Percentiles rank a stretch among this genome's conserved stretches.
Evolutionary conservation across 2,329 filamentous ascomycete species (phyloP).

Genomic region (Teratosphaeria viscida): DNA sequence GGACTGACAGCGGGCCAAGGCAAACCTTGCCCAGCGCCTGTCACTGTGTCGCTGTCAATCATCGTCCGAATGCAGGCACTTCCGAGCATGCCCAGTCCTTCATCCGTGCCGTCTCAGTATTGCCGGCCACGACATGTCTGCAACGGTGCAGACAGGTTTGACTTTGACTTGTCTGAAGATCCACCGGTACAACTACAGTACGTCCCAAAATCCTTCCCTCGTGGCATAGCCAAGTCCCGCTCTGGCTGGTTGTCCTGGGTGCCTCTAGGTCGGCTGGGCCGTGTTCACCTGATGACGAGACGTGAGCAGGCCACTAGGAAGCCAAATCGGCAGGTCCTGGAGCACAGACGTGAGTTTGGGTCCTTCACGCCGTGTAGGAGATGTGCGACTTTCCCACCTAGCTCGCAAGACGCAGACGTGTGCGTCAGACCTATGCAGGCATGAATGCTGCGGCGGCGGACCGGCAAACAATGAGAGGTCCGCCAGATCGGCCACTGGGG

Average conservation of each 20-base stretch:
- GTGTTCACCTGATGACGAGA: neutral
- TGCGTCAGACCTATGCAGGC: neutral
- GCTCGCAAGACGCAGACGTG: neutral
- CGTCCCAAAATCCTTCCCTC: neutral
- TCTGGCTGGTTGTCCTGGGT: neutral
- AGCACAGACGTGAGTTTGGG: neutral
- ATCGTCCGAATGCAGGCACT: neutral
- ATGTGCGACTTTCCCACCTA: neutral
- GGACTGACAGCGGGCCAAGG: neutral
- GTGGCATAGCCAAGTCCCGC: neutral
- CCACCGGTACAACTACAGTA: neutral
- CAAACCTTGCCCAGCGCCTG: neutral
- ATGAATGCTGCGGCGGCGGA: neutral
- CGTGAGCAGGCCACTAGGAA: neutral
- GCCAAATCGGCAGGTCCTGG: neutral
- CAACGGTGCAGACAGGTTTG: neutral
- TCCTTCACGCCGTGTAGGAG: neutral
- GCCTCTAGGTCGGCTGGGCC: neutral
- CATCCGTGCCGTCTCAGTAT: neutral
- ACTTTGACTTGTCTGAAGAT: neutral
- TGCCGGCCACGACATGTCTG: neutral
- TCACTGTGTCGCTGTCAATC: neutral
- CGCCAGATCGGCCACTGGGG: neutral
- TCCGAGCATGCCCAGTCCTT: neutral
- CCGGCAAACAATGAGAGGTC: neutral